Conservation (phyloP, 306 rosid genomes). For the Argentina anserina region DNA sequence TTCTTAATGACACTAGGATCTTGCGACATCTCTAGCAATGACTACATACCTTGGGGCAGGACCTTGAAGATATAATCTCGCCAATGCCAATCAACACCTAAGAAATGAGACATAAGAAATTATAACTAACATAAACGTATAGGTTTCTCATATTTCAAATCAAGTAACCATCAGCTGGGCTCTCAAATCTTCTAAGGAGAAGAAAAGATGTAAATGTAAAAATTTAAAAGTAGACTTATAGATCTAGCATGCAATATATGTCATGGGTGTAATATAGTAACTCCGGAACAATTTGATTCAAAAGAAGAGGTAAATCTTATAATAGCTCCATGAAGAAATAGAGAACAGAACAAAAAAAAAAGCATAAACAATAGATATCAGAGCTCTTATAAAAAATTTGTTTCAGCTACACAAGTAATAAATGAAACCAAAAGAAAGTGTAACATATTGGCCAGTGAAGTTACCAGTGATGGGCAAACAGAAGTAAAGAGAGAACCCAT, state of each 20-base stretch:
- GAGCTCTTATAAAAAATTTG: neutral
- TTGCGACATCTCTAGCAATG: constrained; percentile 19
- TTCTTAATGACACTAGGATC: constrained; percentile 8
- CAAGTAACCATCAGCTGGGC: neutral
- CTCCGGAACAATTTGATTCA: neutral
- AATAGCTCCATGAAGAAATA: neutral
- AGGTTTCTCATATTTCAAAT: constrained; percentile 4
- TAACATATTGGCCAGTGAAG: constrained; percentile 16
- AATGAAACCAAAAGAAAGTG: neutral
- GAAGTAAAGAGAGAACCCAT: constrained; percentile 98
- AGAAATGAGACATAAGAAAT: constrained; percentile 10
- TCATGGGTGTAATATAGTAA: neutral
- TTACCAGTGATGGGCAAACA: constrained; percentile 90
- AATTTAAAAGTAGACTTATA: neutral
- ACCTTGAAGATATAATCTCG: constrained; percentile 79
- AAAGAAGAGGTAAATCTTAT: neutral
- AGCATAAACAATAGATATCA: neutral
- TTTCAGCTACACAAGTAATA: neutral
- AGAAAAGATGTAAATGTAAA: neutral
- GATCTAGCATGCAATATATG: neutral
- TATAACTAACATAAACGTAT: neutral
- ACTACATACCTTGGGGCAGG: constrained; percentile 76
- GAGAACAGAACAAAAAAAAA: neutral
- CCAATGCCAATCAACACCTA: constrained; percentile 89
- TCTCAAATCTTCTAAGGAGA: neutral